phyloP scores from a whole-genome alignment of 371 early-diverging fungal genomes.

The Lichtheimia ramosa region DNA sequence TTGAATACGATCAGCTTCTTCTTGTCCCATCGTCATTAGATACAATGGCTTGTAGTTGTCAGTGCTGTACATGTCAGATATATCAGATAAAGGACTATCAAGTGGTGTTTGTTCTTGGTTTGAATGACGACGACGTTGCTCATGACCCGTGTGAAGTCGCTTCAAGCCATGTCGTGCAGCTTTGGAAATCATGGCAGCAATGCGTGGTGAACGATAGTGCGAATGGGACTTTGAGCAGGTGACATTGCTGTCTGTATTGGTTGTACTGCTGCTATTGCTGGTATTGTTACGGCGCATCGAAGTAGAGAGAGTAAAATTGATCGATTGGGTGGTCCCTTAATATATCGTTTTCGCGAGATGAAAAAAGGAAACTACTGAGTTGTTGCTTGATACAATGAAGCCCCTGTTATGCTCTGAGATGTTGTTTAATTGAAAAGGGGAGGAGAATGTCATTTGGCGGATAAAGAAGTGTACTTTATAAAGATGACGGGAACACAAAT shows the following conservation, averaged over 20 bases:
- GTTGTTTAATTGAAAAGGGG: too few relatives aligned
- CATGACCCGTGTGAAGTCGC: constrained; percentile 12
- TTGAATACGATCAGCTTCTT: constrained; percentile 30
- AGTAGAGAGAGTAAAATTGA: too few relatives aligned
- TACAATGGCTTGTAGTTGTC: constrained; percentile 1
- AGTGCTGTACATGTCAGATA: background rate
- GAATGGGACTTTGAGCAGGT: background rate
- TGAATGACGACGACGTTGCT: constrained; percentile 6
- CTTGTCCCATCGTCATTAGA: constrained; percentile 13
- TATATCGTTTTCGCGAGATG: too few relatives aligned
- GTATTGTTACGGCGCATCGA: background rate
- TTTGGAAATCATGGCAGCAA: constrained; percentile 11
- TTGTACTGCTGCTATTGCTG: constrained; percentile 6
- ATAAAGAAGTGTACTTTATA: too few relatives aligned
- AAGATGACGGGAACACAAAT: too few relatives aligned
- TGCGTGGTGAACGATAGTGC: background rate
- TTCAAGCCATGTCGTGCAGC: constrained; percentile 17
- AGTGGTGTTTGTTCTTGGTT: background rate
- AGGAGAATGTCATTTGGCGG: too few relatives aligned
- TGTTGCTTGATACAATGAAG: too few relatives aligned
- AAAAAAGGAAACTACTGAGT: too few relatives aligned
- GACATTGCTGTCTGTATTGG: background rate
- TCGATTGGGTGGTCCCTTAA: too few relatives aligned
- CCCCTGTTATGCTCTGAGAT: too few relatives aligned
- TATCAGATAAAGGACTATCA: background rate